A percentile compares a stretch with the other conserved stretches of the same genome.
Evolutionary conservation across 352 stramenopile genomes (phyloP).

Genomic region (Phytopythium oedochilum): DNA sequence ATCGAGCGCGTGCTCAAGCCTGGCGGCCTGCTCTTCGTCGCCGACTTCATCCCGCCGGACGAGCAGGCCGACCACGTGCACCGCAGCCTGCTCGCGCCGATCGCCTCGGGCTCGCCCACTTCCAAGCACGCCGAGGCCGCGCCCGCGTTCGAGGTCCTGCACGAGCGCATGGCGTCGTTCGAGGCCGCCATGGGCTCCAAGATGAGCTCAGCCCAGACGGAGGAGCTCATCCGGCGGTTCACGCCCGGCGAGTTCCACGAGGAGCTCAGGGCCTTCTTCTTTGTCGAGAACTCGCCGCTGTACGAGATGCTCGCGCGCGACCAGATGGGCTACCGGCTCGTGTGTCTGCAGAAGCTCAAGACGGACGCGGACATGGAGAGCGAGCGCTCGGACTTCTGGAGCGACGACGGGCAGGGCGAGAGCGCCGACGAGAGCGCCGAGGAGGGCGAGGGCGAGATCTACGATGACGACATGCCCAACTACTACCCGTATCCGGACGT

Average conservation of each 20-base stretch:
- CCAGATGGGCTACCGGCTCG: slow-evolving; percentile 44
- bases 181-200: slow-evolving; percentile 40
- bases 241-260: slow-evolving; percentile 39
- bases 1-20: slow-evolving; percentile 57
- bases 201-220: slow-evolving; percentile 23
- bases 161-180: slow-evolving; percentile 40
- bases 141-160: slow-evolving; percentile 35
- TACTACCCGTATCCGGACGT: slow-evolving; percentile 73
- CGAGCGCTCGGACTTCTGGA: slow-evolving; percentile 23
- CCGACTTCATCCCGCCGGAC: slow-evolving; percentile 62
- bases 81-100: slow-evolving; percentile 30
- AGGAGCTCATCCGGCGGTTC: slow-evolving; percentile 32
- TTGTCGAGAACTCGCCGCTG: slow-evolving; percentile 36
- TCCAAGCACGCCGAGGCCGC: slow-evolving; percentile 12
- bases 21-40: slow-evolving; percentile 53
- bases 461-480: slow-evolving; percentile 66
- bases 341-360: slow-evolving; percentile 38
- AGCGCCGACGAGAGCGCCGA: slow-evolving; percentile 20
- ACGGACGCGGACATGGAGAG: slow-evolving; percentile 20
- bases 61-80: slow-evolving; percentile 27
- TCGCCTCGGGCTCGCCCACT: slow-evolving; percentile 17
- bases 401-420: slow-evolving; percentile 12
- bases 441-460: slow-evolving; percentile 51
- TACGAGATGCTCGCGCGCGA: slow-evolving; percentile 43
- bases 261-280: slow-evolving; percentile 54